phyloP scores from a whole-genome alignment of 768 basidiomycete genomes.

The Tricholoma saponaceum region DNA sequence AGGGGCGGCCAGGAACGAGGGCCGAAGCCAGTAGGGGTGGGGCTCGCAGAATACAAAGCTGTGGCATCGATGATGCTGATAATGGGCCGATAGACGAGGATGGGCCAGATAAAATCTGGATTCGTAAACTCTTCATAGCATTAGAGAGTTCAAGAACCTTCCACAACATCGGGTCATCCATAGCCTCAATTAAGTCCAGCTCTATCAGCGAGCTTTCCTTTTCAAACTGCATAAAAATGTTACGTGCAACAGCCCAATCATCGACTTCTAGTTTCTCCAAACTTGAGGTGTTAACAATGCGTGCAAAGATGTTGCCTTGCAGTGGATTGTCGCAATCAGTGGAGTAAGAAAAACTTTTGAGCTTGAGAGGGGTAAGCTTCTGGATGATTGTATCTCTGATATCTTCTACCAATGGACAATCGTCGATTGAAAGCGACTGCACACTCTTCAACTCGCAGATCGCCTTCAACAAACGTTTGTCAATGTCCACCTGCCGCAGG shows the following conservation, averaged over 20 bases:
- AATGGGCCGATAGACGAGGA: background rate
- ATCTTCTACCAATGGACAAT: background rate
- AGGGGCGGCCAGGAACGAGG: constrained; percentile 4
- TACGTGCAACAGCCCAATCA: background rate
- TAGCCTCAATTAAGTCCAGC: background rate
- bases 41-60: constrained; percentile 1
- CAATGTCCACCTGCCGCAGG: constrained; percentile 1
- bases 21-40: constrained; percentile 1
- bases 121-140: constrained; percentile 3
- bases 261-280: constrained; percentile 2
- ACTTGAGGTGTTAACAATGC: background rate
- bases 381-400: background rate
- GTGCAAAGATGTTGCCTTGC: background rate
- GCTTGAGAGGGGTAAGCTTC: constrained; percentile 1
- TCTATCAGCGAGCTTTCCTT: background rate
- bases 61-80: constrained; percentile 6
- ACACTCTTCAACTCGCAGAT: constrained; percentile 8
- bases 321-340: background rate
- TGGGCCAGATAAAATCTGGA: background rate
- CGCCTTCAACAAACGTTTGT: constrained; percentile 7
- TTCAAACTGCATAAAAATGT: background rate
- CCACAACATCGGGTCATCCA: background rate
- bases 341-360: constrained; percentile 2
- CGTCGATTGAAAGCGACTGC: background rate
- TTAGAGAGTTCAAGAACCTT: constrained; percentile 1